phyloP scores from a whole-genome alignment of 768 basidiomycete species.

The Mycena albidolilacea region DNA sequence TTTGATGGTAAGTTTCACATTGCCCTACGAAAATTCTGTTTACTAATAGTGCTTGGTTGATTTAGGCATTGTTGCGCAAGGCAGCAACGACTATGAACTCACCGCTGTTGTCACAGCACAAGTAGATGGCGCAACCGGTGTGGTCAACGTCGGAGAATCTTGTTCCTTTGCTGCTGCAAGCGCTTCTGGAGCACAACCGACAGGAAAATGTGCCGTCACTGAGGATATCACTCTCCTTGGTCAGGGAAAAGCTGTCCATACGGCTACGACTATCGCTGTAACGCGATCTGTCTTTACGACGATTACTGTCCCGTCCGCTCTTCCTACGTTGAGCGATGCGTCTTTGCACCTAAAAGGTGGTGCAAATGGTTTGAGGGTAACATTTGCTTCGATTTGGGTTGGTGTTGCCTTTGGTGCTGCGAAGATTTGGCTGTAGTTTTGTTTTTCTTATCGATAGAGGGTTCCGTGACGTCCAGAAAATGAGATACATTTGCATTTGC shows the following conservation, averaged over 20 bases:
- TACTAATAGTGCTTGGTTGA: neutral
- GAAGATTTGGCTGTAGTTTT: conserved; percentile 2
- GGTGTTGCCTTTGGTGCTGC: conserved; percentile 1
- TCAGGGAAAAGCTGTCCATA: neutral
- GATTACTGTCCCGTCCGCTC: neutral
- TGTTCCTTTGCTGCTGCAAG: conserved; percentile 3
- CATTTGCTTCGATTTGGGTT: neutral
- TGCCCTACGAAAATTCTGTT: neutral
- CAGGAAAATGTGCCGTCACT: neutral
- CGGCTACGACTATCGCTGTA: neutral
- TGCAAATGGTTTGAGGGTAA: neutral
- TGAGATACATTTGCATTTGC: no score
- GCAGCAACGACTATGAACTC: neutral
- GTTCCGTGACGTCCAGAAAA: neutral
- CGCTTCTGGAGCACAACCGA: conserved; percentile 3
- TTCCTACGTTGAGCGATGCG: neutral
- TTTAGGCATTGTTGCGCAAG: neutral
- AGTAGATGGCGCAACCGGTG: neutral
- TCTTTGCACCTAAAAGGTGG: neutral
- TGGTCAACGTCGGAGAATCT: neutral
- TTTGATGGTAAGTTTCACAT: conserved; percentile 4
- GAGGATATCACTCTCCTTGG: neutral
- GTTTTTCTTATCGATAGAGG: neutral
- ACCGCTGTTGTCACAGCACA: neutral
- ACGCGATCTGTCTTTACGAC: neutral